phyloP scores from a whole-genome alignment of 176 grass and related monocot species.

The Panicum miliaceum region DNA sequence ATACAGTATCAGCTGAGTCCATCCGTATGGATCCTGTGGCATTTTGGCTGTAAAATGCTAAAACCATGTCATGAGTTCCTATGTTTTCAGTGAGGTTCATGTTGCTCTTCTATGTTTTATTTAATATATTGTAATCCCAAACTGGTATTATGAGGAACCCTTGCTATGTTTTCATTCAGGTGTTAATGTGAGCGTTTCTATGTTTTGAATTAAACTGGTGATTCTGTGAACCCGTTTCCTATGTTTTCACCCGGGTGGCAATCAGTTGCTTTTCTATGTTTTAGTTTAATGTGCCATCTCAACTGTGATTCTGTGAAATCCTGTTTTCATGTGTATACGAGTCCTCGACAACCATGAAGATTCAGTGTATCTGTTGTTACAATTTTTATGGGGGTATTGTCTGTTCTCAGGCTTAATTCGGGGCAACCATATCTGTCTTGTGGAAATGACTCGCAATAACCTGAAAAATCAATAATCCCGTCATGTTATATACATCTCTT shows the following conservation, averaged over 20 bases:
- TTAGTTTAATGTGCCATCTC: background rate
- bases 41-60: conserved; percentile 13
- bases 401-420: no score
- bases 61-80: background rate
- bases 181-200: no score
- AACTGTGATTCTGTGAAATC: background rate
- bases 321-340: background rate
- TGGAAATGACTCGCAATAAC: no score
- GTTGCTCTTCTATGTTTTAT: background rate
- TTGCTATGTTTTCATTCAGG: no score
- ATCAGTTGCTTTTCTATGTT: background rate
- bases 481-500: no score
- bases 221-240: background rate
- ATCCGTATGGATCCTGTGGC: background rate
- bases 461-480: no score
- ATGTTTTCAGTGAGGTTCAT: background rate
- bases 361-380: background rate
- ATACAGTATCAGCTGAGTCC: background rate
- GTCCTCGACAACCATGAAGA: background rate
- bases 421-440: no score
- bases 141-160: background rate
- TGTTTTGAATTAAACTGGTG: no score
- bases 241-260: background rate
- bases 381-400: background rate
- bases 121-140: background rate